These are phyloP conservation scores for Primulina huaijiensis DNA, from an alignment of 257 asterid species.

Conservation along the genomic window DNA sequence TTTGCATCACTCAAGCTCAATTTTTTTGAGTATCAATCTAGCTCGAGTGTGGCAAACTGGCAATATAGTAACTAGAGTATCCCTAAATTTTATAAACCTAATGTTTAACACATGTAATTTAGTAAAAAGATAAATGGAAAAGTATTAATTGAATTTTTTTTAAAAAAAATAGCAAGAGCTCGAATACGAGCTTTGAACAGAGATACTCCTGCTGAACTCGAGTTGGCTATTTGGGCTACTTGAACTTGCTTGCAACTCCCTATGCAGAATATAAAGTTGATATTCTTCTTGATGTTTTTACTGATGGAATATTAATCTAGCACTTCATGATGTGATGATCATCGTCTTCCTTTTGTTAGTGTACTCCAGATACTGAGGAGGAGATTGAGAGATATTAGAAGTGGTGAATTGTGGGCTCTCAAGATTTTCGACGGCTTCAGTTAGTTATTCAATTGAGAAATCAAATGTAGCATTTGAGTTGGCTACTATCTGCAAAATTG, in stretches of 20 bases:
- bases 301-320: not conserved
- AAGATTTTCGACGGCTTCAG: conserved; percentile 61
- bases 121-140: not conserved
- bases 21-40: not conserved
- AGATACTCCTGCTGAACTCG: not conserved
- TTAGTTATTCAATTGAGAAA: conserved; percentile 56
- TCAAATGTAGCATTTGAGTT: conserved; percentile 10
- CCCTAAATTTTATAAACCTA: not conserved
- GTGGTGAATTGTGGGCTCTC: conserved; percentile 75
- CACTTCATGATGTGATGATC: conserved; percentile 3
- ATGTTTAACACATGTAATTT: no score
- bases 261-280: not conserved
- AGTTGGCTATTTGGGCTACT: not conserved
- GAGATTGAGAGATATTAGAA: conserved; percentile 71
- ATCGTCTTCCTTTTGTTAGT: not conserved
- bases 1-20: not conserved
- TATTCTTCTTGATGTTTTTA: not conserved
- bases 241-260: no score
- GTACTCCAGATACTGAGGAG: conserved; percentile 73
- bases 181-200: not conserved
- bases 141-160: no score
- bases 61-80: no score
- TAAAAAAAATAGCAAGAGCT: not conserved
- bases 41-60: not conserved
- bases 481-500: not conserved